phyloP scores from a whole-genome alignment of 495 filamentous ascomycete genomes.

The Bathelium albidoporum region DNA sequence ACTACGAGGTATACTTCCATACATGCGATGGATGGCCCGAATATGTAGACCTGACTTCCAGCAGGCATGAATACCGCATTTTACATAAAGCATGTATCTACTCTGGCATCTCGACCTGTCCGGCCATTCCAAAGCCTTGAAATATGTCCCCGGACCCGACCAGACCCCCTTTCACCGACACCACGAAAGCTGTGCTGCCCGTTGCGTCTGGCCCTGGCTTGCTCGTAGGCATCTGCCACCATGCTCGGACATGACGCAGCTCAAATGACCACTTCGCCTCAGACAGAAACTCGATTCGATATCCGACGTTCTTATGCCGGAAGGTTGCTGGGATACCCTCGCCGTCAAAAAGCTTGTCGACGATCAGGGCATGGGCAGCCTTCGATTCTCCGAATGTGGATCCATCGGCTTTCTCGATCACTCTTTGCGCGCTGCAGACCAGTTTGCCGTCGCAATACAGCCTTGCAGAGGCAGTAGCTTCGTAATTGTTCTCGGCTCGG shows the following conservation, averaged over 20 bases:
- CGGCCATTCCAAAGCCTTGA: background rate
- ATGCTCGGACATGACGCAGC: background rate
- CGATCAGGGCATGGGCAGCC: background rate
- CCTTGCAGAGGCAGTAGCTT: background rate
- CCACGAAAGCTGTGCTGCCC: background rate
- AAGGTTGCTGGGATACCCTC: background rate
- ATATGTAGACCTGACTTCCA: too few relatives aligned
- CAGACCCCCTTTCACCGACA: background rate
- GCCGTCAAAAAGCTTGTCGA: background rate
- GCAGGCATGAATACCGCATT: too few relatives aligned
- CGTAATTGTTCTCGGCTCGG: background rate
- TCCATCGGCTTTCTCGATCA: background rate
- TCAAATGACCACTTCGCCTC: background rate
- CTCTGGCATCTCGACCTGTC: background rate
- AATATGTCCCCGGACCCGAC: background rate
- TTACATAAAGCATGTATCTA: too few relatives aligned
- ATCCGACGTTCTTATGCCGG: background rate
- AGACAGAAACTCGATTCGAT: background rate
- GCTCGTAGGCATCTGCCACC: background rate
- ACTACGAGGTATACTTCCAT: too few relatives aligned
- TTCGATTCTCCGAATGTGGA: background rate
- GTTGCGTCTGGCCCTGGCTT: background rate
- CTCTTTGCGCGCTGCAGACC: background rate
- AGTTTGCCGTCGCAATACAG: background rate
- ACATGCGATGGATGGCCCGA: too few relatives aligned